These are phyloP conservation scores for Blastobotrys elegans DNA, from an alignment of 1,139 yeast genomes.

Conservation along the genomic window DNA sequence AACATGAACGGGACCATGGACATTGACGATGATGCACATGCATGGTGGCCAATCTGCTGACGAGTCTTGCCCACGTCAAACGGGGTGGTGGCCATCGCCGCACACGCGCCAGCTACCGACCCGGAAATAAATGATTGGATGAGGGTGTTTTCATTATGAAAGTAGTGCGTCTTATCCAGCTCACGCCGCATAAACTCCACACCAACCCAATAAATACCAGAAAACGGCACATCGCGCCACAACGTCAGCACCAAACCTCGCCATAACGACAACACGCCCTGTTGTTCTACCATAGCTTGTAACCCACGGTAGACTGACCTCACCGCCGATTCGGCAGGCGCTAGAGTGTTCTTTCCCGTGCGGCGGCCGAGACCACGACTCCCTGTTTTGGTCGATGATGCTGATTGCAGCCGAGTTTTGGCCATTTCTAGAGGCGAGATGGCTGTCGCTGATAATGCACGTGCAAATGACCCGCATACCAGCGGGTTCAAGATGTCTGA, in stretches of 20 bases:
- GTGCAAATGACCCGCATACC: slow-evolving; percentile 79
- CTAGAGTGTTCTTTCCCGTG: slow-evolving; percentile 1
- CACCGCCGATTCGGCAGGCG: slow-evolving; percentile 26
- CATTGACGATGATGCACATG: slow-evolving; percentile 32
- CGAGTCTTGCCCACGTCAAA: slow-evolving; percentile 97
- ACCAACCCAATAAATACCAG: slow-evolving; percentile 91
- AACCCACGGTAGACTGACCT: slow-evolving; percentile 50
- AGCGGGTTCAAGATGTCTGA: slow-evolving; percentile 61
- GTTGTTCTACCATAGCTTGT: slow-evolving; percentile 44
- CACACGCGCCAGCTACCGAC: slow-evolving; percentile 74
- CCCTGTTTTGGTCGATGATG: slow-evolving; percentile 30
- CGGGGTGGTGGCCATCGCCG: slow-evolving; percentile 86
- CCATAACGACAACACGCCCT: slow-evolving; percentile 67
- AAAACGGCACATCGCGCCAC: slow-evolving; percentile 97
- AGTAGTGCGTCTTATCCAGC: slow-evolving; percentile 23
- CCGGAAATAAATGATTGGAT: slow-evolving; percentile 78
- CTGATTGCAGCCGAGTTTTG: slow-evolving; percentile 84
- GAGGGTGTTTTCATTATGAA: slow-evolving; percentile 49
- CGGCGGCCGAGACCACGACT: neutral
- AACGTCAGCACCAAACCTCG: slow-evolving; percentile 82
- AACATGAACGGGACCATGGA: slow-evolving; percentile 62
- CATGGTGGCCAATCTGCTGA: slow-evolving; percentile 56
- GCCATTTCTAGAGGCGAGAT: slow-evolving; percentile 85
- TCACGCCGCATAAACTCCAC: slow-evolving; percentile 32
- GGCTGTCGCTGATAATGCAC: slow-evolving; percentile 76